These are phyloP conservation scores for Melastoma candidum DNA, from an alignment of 441 rosid genomes.

Conservation along the genomic window DNA sequence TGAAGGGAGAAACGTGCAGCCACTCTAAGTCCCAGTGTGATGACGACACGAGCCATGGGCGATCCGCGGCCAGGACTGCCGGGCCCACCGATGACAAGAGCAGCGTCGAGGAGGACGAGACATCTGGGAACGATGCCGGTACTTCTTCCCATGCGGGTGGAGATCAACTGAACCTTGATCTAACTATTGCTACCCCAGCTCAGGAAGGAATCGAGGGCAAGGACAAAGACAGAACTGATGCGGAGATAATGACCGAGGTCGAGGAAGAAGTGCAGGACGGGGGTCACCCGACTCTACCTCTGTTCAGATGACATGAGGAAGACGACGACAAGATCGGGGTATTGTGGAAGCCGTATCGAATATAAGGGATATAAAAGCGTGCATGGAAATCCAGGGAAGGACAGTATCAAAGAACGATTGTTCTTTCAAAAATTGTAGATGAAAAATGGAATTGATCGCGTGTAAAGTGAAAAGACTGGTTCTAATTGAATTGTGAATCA, in stretches of 20 bases:
- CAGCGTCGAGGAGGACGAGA: not conserved
- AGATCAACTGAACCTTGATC: conserved; percentile 1
- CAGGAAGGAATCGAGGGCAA: not conserved
- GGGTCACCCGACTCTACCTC: not conserved
- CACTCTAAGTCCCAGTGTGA: not conserved
- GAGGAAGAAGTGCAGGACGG: not conserved
- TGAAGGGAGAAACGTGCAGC: not conserved
- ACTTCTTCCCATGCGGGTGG: no score
- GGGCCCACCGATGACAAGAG: not conserved
- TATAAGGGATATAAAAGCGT: no score
- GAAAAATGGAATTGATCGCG: no score
- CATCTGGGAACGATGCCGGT: no score
- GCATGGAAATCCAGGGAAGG: no score
- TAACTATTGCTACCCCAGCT: not conserved
- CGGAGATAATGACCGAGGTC: not conserved
- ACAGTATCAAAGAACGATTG: no score
- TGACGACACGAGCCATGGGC: not conserved
- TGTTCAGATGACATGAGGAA: not conserved
- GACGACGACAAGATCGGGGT: no score
- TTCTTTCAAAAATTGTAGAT: no score
- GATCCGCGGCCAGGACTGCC: not conserved
- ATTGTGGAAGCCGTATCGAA: no score
- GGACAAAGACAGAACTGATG: not conserved
- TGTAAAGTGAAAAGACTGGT: no score
- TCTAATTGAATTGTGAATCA: no score